Percentiles rank a stretch among this genome's conserved stretches.
phyloP scores from a whole-genome alignment of 2,329 filamentous ascomycete species.

The Fusarium sambucinum region DNA sequence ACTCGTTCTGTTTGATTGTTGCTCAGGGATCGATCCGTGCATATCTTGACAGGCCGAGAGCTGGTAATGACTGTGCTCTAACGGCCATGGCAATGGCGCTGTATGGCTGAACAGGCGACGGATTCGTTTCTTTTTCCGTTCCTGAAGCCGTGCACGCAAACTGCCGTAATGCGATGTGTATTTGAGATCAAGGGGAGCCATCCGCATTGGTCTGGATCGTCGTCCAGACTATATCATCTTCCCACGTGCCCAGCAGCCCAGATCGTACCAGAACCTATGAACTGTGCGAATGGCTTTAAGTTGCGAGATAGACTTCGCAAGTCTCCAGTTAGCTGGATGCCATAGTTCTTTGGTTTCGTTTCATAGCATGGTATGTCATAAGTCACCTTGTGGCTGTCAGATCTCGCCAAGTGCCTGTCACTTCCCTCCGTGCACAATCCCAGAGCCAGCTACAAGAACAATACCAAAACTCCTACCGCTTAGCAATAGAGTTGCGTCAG shows the following conservation, averaged over 20 bases:
- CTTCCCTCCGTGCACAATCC: constrained; percentile 3
- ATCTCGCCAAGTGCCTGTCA: constrained; percentile 10
- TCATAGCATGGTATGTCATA: constrained; percentile 18
- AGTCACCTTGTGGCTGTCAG: constrained; percentile 14
- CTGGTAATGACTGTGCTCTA: constrained; percentile 11
- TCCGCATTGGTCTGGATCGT: constrained; percentile 26
- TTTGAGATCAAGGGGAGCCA: constrained; percentile 10
- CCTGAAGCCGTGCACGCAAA: constrained; percentile 32
- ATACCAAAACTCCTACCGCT: constrained; percentile 31
- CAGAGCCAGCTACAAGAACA: constrained; percentile 25
- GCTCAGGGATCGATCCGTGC: constrained; percentile 30
- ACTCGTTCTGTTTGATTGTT: constrained; percentile 15
- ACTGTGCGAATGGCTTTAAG: constrained; percentile 14
- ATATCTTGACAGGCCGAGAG: constrained; percentile 39
- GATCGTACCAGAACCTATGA: constrained; percentile 8
- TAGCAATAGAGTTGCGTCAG: constrained; percentile 12
- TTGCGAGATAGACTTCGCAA: constrained; percentile 19
- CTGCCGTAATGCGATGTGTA: constrained; percentile 10
- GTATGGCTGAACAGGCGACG: constrained; percentile 2
- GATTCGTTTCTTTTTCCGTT: constrained; percentile 31
- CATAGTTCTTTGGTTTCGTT: constrained; percentile 8
- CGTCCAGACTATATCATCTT: background rate
- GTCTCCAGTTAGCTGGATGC: constrained; percentile 22
- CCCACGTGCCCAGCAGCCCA: background rate
- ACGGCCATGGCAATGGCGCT: constrained; percentile 10